Conservation (phyloP, 352 stramenopile genomes). For the Globisporangium carolinianum region DNA sequence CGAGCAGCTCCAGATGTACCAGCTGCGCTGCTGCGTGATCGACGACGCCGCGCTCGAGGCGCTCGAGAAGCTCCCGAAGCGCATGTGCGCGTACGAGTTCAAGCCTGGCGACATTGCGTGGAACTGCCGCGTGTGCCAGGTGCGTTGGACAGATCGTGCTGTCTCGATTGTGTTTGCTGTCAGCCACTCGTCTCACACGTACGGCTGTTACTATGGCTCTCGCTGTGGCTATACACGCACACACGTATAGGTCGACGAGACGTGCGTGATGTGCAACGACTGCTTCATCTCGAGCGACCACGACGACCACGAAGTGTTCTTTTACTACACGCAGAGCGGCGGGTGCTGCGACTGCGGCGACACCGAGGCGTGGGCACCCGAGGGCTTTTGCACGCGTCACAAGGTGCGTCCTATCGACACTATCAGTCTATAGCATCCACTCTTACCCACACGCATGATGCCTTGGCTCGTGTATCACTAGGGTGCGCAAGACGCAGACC, state of each 20-base stretch:
- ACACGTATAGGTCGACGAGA: conserved; percentile 86
- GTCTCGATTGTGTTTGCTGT: no score
- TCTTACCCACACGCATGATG: not conserved
- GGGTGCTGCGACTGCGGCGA: conserved; percentile 98
- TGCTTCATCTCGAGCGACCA: conserved; percentile 95
- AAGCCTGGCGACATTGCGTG: conserved; percentile 96
- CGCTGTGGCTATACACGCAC: no score
- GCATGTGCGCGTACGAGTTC: conserved; percentile 92
- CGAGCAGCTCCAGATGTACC: conserved; percentile 35
- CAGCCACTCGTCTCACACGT: not conserved
- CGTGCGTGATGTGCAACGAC: conserved; percentile 97
- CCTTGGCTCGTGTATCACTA: conserved; percentile 5
- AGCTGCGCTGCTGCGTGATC: conserved; percentile 53
- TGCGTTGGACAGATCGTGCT: no score
- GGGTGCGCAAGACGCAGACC: conserved; percentile 71
- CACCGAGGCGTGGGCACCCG: conserved; percentile 92
- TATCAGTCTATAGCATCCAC: no score
- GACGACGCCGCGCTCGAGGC: conserved; percentile 33
- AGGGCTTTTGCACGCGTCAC: conserved; percentile 93
- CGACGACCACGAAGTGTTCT: conserved; percentile 91
- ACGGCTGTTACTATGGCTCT: not conserved
- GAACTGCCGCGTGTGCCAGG: conserved; percentile 91
- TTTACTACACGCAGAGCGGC: conserved; percentile 92
- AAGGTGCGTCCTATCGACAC: conserved; percentile 33
- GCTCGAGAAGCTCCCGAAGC: conserved; percentile 67